Percentiles rank a stretch among this genome's conserved stretches.
Evolutionary conservation across 108 stramenopile genomes (phyloP).

Genomic region (Nitzschia palea): DNA sequence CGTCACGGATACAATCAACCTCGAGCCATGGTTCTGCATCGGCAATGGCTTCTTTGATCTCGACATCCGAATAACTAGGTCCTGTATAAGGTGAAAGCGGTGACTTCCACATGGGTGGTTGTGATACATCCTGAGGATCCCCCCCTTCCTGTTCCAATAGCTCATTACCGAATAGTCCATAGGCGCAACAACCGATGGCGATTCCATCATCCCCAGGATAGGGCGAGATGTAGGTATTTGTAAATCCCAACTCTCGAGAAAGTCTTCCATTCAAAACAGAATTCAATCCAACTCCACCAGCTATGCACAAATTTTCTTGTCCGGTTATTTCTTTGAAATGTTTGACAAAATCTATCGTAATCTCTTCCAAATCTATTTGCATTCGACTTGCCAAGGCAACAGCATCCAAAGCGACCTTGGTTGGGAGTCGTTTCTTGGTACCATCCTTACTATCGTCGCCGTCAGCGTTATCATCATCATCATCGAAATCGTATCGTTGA

Average conservation of each 20-base stretch:
- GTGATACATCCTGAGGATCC: background rate
- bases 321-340: slow-evolving; percentile 83
- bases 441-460: slow-evolving; percentile 13
- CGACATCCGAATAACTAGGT: slow-evolving; percentile 44
- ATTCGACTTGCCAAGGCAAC: slow-evolving; percentile 75
- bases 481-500: slow-evolving; percentile 82
- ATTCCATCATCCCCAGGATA: slow-evolving; percentile 95
- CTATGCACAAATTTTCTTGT: slow-evolving; percentile 81
- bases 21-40: slow-evolving; percentile 77
- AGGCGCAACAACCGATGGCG: slow-evolving; percentile 91
- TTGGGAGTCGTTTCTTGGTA: slow-evolving; percentile 53
- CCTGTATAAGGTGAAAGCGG: slow-evolving; percentile 83
- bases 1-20: slow-evolving; percentile 55
- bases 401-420: slow-evolving; percentile 78
- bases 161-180: slow-evolving; percentile 71
- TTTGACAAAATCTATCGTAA: slow-evolving; percentile 79
- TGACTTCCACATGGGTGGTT: slow-evolving; percentile 54
- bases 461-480: slow-evolving; percentile 28
- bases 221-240: slow-evolving; percentile 86
- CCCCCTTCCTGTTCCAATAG: slow-evolving; percentile 1
- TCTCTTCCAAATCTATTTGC: slow-evolving; percentile 82
- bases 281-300: slow-evolving; percentile 94
- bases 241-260: slow-evolving; percentile 79
- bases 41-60: slow-evolving; percentile 76
- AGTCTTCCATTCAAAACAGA: slow-evolving; percentile 91